phyloP scores from a whole-genome alignment of 768 basidiomycete species.

The Tricholoma hemisulphureum region DNA sequence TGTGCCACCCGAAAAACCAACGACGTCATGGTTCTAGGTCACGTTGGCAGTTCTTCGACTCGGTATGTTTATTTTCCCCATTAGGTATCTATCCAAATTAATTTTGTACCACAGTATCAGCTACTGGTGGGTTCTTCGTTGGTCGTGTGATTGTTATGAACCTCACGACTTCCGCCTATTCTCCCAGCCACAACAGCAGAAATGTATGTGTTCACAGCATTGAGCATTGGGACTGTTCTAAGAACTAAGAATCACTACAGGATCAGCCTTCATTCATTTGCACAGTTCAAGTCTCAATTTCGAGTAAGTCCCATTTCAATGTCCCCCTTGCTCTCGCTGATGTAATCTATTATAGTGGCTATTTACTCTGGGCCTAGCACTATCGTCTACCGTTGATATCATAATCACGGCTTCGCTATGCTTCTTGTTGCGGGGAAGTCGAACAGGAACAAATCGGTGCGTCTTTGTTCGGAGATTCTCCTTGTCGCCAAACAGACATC shows the following conservation, averaged over 20 bases:
- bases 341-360: constrained; percentile 47
- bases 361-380: constrained; percentile 50
- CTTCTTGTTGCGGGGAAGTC: constrained; percentile 38
- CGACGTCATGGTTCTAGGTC: constrained; percentile 11
- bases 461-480: constrained; percentile 6
- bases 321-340: background rate
- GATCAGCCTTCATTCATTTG: constrained; percentile 10
- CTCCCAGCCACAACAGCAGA: constrained; percentile 27
- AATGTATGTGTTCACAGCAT: constrained; percentile 20
- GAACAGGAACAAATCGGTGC: constrained; percentile 38
- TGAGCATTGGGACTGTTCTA: background rate
- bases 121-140: constrained; percentile 23
- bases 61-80: constrained; percentile 15
- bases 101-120: constrained; percentile 15
- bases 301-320: background rate
- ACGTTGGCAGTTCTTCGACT: constrained; percentile 28
- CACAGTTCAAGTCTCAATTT: background rate
- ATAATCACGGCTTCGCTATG: constrained; percentile 48
- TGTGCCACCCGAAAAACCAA: background rate
- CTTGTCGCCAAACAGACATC: background rate
- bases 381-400: constrained; percentile 49
- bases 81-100: background rate
- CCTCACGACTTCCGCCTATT: too few relatives aligned
- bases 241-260: constrained; percentile 12
- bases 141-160: background rate